Conservation (phyloP, 2,329 filamentous ascomycete species). For the Diaporthe sp. region DNA sequence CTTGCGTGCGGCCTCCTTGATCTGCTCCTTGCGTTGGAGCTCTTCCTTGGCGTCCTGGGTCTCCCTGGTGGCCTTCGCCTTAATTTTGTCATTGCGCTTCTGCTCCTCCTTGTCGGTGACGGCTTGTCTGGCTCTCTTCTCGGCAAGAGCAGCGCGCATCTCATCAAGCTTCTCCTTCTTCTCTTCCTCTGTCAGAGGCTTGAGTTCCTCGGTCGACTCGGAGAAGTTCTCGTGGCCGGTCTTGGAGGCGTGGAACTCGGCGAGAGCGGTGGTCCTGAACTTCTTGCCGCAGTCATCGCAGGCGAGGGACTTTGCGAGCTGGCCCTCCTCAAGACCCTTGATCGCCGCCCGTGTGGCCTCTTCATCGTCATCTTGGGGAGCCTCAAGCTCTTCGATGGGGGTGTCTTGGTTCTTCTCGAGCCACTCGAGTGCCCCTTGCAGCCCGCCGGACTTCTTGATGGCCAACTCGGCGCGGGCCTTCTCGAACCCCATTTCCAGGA, state of each 20-base stretch:
- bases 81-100: constrained; percentile 86
- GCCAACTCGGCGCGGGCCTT: constrained; percentile 84
- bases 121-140: constrained; percentile 76
- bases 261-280: constrained; percentile 83
- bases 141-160: constrained; percentile 76
- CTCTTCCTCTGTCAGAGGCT: constrained; percentile 90
- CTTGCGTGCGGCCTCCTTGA: constrained; percentile 91
- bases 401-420: constrained; percentile 92
- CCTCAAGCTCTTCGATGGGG: constrained; percentile 81
- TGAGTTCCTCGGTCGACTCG: constrained; percentile 92
- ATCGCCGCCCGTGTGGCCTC: constrained; percentile 49
- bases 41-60: constrained; percentile 91
- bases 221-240: constrained; percentile 92
- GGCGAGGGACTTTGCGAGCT: constrained; percentile 81
- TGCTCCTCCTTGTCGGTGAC: constrained; percentile 82
- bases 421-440: constrained; percentile 94
- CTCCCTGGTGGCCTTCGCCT: constrained; percentile 90
- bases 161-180: constrained; percentile 84
- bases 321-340: constrained; percentile 71
- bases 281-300: constrained; percentile 97
- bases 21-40: constrained; percentile 82
- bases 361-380: constrained; percentile 53
- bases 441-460: constrained; percentile 82
- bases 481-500: constrained; percentile 84
- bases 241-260: constrained; percentile 91